Evolutionary conservation across 1,284 basidiomycete species (phyloP), one percentile per base, ranked within the genome.

Genomic region (Schizophyllum commune): DNA sequence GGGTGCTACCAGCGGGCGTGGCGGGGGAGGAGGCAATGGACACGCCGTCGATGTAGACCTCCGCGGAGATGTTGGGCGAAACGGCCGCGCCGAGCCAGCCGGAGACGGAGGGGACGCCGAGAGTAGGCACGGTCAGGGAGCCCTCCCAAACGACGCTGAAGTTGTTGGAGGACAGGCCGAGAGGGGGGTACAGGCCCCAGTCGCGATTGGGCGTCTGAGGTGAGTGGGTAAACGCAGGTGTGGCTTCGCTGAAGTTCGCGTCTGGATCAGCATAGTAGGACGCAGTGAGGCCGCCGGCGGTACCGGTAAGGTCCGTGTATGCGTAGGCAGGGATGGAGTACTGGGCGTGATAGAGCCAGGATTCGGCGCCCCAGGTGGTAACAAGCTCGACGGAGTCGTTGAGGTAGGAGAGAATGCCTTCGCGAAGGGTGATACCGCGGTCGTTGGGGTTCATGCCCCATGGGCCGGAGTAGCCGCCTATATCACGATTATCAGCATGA

Each of bases 81-180:
- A 67, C 64, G 52, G 64, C 69, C 20, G 69, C 66, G 33, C 68
- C 69, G 53, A 70, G 53, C 64, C 64, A 70, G 2, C 68, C 68
- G 15, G 61, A 27, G 1, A 67, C 66, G 32, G 61, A 60, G 32
- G 47, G 60, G 52, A 67, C 65, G 34, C 34, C 34, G 34, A 39
- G 34, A 5, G 68, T 65, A 5, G 70, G 70, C 5, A 69, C 65
- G 21, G 56, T 63, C 22, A 72, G 54, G 19, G 56, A 58, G 51
- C 71, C 71, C 63, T 72, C 71, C 70, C 71, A 72, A n/a, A 69
- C 65, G 4, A 64, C 69, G 56, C 69, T 71, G 58, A 72, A 72
- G 58, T 71, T 72, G 61, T 71, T 71, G 15, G 70, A 72, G 53
- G 70, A 66, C 7, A 72, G 63, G 9, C 68, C 68, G 47, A 61